Evolutionary conservation across 1,139 yeast genomes (phyloP), one percentile per base, ranked within the genome.

Genomic region (Candida albicans): DNA sequence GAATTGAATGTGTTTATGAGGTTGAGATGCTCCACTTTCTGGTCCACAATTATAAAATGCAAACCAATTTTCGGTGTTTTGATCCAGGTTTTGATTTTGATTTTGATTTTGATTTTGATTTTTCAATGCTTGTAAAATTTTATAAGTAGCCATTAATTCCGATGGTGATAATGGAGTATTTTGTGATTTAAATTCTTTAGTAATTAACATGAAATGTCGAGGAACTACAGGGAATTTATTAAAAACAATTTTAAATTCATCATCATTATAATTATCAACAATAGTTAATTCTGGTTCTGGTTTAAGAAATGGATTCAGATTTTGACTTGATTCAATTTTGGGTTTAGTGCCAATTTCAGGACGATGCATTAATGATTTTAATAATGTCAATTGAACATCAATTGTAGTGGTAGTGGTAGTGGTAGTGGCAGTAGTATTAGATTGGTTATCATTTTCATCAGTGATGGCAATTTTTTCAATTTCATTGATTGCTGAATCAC

Each of bases 1-100:
- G 62, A 91, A 83, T 64, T 93, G 99, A 48, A 91, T 65, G 65
- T 93, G 99, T 57, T 88, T 88, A 66, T 93, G 99, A 39, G 89
- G 85, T 56, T 90, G 95, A 0, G 96, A 88, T 8, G 96, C 96
- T 1, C 98, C 99, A 52, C 95, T 83, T 54, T 82, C 75, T 24
- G 81, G 81, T 4, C 98, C 98, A 59, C 90, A 83, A 61, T 93
- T 93, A 73, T 81, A 93, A 63, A 93, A 91, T 0, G 89, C 93
- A 62, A 91, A 73, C 75, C 75, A 69, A 50, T 63, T 50, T 48
- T 65, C n/a, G n/a, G n/a, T 57, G 2, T 64, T 56, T 2, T 51
- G 50, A 37, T 61, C 56, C 4, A 53, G 56, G 29, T 54, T 55
- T 3, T 42, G 37, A 9, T 52, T 50, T 48, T 65, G 58, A 2